These are phyloP conservation scores for Polygonum aviculare DNA, from an alignment of 148 eudicot genomes.

Conservation along the genomic window DNA sequence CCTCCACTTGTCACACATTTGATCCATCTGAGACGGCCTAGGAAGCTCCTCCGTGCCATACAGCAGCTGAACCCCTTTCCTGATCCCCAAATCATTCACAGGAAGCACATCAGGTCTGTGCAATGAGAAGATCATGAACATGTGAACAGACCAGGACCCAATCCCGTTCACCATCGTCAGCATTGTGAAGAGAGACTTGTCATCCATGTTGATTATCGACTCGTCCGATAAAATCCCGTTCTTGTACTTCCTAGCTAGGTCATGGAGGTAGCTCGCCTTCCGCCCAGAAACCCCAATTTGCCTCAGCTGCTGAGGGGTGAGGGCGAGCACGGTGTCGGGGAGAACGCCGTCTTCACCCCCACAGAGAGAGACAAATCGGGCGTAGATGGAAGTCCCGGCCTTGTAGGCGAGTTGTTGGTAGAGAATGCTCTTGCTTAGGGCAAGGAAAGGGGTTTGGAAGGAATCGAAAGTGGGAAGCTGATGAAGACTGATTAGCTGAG, in stretches of 20 bases:
- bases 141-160: constrained; percentile 59
- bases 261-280: constrained; percentile 40
- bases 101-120: constrained; percentile 57
- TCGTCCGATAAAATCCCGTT: constrained; percentile 42
- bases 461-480: constrained; percentile 37
- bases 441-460: constrained; percentile 44
- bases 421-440: constrained; percentile 40
- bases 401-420: constrained; percentile 59
- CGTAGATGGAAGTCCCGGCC: constrained; percentile 47
- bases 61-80: constrained; percentile 46
- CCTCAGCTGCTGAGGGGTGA: constrained; percentile 38
- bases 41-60: constrained; percentile 42
- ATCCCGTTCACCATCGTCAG: constrained; percentile 59
- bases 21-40: constrained; percentile 51
- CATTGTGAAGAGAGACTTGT: constrained; percentile 52
- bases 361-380: constrained; percentile 41
- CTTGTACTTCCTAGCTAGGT: constrained; percentile 38
- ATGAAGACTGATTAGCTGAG: constrained; percentile 25
- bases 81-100: constrained; percentile 39
- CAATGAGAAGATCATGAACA: constrained; percentile 53
- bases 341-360: constrained; percentile 31
- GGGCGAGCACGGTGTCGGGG: constrained; percentile 27
- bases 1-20: constrained; percentile 53
- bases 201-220: constrained; percentile 35
- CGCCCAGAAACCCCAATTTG: constrained; percentile 56